phyloP scores from a whole-genome alignment of 1,284 basidiomycete species.

The Ceratobasidium sp. region DNA sequence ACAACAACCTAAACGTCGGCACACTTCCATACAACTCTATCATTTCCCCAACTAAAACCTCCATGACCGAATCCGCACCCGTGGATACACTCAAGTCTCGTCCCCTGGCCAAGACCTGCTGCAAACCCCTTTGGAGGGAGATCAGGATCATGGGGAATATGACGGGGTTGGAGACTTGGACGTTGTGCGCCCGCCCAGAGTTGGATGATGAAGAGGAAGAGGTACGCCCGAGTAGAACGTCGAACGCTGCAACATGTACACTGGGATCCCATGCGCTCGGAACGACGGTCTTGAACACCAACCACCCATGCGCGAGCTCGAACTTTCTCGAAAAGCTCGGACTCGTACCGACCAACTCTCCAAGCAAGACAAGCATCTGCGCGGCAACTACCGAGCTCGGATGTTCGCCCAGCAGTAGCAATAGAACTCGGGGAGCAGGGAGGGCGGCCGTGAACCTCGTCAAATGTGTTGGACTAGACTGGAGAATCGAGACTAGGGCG shows the following conservation, averaged over 20 bases:
- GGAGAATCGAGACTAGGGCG: constrained; percentile 67
- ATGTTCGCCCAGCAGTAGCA: constrained; percentile 76
- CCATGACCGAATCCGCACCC: constrained; percentile 60
- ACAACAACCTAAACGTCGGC: constrained; percentile 72
- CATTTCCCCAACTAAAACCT: constrained; percentile 71
- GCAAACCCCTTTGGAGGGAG: constrained; percentile 61
- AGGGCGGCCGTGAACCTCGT: constrained; percentile 72
- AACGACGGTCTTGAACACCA: constrained; percentile 69
- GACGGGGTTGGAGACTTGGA: constrained; percentile 65
- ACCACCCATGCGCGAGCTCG: constrained; percentile 81
- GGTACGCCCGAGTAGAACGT: constrained; percentile 66
- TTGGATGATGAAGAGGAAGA: not conserved
- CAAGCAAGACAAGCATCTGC: constrained; percentile 69
- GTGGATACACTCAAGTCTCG: not conserved
- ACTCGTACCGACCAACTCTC: constrained; percentile 56
- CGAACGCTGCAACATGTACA: constrained; percentile 73
- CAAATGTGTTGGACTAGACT: constrained; percentile 62
- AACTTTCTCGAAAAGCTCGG: constrained; percentile 63
- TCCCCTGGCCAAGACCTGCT: constrained; percentile 28
- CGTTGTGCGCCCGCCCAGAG: not conserved
- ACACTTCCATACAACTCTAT: constrained; percentile 71
- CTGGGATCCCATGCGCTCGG: constrained; percentile 71
- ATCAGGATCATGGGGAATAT: constrained; percentile 75
- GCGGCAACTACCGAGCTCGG: constrained; percentile 69
- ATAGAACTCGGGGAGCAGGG: constrained; percentile 75